A percentile compares a stretch with the other conserved stretches of the same genome.
Conservation (phyloP, 2,329 filamentous ascomycete genomes). For the Pseudogymnoascus sp. region DNA sequence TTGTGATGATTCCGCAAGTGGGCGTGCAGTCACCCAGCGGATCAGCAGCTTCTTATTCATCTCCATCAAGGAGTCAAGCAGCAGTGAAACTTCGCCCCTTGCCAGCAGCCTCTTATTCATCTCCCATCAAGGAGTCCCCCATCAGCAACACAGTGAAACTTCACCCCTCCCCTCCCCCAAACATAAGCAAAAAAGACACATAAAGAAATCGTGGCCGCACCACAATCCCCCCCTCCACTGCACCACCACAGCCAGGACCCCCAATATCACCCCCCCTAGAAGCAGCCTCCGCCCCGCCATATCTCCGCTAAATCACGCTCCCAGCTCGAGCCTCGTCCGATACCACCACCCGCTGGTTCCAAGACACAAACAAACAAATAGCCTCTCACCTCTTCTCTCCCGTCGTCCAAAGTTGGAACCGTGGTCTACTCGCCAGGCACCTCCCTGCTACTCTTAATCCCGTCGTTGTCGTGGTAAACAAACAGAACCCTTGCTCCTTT, state of each 20-base stretch:
- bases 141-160: not conserved
- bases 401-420: not conserved
- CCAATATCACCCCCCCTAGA: not conserved
- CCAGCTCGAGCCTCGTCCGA: conserved; percentile 9
- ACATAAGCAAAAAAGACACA: not conserved
- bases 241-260: not conserved
- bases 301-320: not conserved
- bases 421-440: no score
- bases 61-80: not conserved
- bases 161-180: not conserved
- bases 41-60: not conserved
- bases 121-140: not conserved
- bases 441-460: not conserved
- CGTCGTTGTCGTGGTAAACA: not conserved
- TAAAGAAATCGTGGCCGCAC: not conserved
- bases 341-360: not conserved
- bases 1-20: not conserved
- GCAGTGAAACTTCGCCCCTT: not conserved
- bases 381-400: conserved; percentile 5
- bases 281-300: not conserved
- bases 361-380: conserved; percentile 16
- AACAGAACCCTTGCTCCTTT: no score
- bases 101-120: not conserved
- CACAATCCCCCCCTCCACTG: not conserved
- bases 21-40: not conserved